Conservation (phyloP, 179 eudicot species). For the Camellia oleifera region DNA sequence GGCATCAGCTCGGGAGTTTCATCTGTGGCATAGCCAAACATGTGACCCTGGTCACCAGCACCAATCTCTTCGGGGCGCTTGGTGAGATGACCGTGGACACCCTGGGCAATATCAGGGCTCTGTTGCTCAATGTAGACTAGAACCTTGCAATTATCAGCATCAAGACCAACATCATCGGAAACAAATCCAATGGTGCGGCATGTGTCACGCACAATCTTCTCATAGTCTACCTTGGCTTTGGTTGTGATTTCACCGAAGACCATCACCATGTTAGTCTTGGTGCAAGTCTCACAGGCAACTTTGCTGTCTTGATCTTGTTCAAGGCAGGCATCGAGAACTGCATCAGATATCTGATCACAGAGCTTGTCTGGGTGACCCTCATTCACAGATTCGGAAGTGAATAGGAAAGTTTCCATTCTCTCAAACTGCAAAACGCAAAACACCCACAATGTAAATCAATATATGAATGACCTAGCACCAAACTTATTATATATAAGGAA, state of each 20-base stretch:
- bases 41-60: constrained; percentile 87
- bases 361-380: constrained; percentile 95
- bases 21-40: constrained; percentile 90
- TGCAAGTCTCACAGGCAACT: constrained; percentile 87
- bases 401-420: constrained; percentile 64
- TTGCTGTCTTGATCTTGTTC: constrained; percentile 84
- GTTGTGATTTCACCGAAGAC: constrained; percentile 87
- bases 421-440: constrained; percentile 20
- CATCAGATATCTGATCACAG: constrained; percentile 86
- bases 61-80: constrained; percentile 86
- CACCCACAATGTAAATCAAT: not conserved
- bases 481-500: not conserved
- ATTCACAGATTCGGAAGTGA: constrained; percentile 81
- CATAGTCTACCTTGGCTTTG: constrained; percentile 72
- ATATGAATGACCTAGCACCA: not conserved
- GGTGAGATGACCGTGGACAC: constrained; percentile 82
- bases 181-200: constrained; percentile 73
- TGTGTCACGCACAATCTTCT: constrained; percentile 81
- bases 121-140: constrained; percentile 71
- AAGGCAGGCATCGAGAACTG: constrained; percentile 82
- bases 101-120: constrained; percentile 76
- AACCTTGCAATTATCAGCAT: constrained; percentile 84
- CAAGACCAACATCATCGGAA: constrained; percentile 83
- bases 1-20: constrained; percentile 87
- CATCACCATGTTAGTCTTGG: constrained; percentile 88